Base-by-base conservation (phyloP, 176 grass and related monocot species). In the Bonia amplexicaulis region DNA sequence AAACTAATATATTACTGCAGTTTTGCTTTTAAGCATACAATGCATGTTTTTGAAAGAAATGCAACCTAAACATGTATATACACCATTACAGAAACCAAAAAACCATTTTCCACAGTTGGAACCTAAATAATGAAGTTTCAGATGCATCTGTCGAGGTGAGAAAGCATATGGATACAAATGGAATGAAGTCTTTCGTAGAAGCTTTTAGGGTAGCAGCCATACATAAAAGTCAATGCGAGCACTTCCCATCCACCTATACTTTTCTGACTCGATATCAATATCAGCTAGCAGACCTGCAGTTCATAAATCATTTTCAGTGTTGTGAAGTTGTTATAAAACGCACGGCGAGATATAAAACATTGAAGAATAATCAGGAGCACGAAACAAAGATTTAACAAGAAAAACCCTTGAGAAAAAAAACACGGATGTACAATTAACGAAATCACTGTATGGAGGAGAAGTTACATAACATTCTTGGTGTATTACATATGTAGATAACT, bases 211-310 rank as follows among this genome's bases (percentile, higher is more conserved):
- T 74, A 84, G 70, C 58, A 76, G 12, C 81, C 84, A 76, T 92
- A 96, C 97, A 86, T 99, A 96, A 74, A 99, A 89, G 6, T 92
- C 90, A 69, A 99, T 71, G 31, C 97, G 97, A 84, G 88, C 93
- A n/a, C 93, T 94, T 87, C 93, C 93, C 93, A 99, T 91, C 97
- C 97, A 99, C 68, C 97, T 94, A 69, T 94, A 99, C 75, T 99
- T 99, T 85, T 99, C 97, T 22, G 93, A 99, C 58, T 99, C 93
- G 54, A 96, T 99, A 92, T 99, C 93, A 58, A 96, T 82, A 82
- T 99, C 97, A 79, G 97, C 97, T 61, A 99, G 84, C 62, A 99
- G 88, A 66, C 97, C 97, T 99, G 88, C 73, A 86, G 66, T 80
- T 68, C 63, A 60, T n/a, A 87, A 52, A 80, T 84, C 84, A 71